Evolutionary conservation across 305 asterid genomes (phyloP), one percentile per base, ranked within the genome.

Genomic region (Fraxinus platypoda): DNA sequence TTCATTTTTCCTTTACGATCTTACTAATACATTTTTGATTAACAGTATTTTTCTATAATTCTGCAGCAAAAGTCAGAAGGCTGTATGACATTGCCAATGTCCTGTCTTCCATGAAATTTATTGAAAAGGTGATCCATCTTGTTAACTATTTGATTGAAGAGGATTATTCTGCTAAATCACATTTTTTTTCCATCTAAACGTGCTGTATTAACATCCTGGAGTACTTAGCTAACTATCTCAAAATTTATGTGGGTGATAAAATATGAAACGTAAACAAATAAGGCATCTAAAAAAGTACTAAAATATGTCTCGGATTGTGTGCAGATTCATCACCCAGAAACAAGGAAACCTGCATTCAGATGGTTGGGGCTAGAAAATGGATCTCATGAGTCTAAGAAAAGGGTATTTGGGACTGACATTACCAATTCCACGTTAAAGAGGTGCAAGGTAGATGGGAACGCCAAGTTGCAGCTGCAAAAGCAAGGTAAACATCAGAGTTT

Each of bases 31-130:
- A 86, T 35, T 59, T 74, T 49, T 6, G 17, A 3, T 59, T 87
- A 72, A 87, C 68, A 37, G 5, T 43, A 30, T 81, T 28, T 30
- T 12, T 43, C 17, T 54, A 64, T 57, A 78, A 78, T 34, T 85
- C 35, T 90, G 94, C 95, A 94, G 99, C 97, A 54, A 96, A 96
- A 88, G 98, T 96, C 26, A 92, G 99, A 85, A 88, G 99, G 83
- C 84, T 96, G 25, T 96, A 96, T 49, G 99, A 96, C 81, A 96
- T 96, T 35, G 99, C 99, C 43, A 96, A 96, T 33, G 98, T 96
- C 75, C 88, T 96, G 86, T 93, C 98, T 74, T 94, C 99, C 34
- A 94, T 96, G 97, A 94, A 91, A 30, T 96, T 94, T 78, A 96
- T 96, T 2, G 98, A 94, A 85, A 96, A 96, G 99, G 98, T 93